Evolutionary conservation across 108 stramenopile species (phyloP), one percentile per base, ranked within the genome.

Genomic region (Nitzschia inconspicua): DNA sequence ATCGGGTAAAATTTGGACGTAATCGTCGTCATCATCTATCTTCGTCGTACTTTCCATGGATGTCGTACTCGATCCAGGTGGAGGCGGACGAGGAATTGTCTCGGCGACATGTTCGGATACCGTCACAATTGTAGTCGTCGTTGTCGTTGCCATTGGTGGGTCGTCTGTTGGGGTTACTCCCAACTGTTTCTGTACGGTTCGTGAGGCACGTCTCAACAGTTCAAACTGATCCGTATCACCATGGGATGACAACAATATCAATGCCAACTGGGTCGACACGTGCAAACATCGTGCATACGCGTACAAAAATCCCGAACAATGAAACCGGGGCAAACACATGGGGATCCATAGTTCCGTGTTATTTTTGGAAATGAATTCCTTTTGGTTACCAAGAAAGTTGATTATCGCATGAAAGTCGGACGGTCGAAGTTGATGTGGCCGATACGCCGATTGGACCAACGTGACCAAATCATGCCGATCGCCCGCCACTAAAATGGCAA

Each of bases 311-410:
- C 84, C 89, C 16, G 80, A 72, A 8, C 82, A 73, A 50, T 85
- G 72, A 36, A 91, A 85, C 10, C 86, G 70, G 9, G 89, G 89
- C n/a, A 91, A 49, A 56, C 89, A 91, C 22, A 91, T 51, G 2
- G 89, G 89, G 51, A 86, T 73, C 89, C 89, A 91, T 20, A 82
- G 62, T 57, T 91, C 89, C 57, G 81, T 84, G n/a, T n/a, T n/a
- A n/a, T n/a, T n/a, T n/a, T n/a, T n/a, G 4, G 73, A 67, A 28
- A 63, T 28, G 3, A 85, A 56, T 28, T 73, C 79, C 35, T 63
- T 68, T 62, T 88, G 86, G 14, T 53, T 65, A 20, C 66, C 59
- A 1, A 86, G 52, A 70, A 88, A 84, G 18, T 85, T 76, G 8
- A 88, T 40, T 24, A 91, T 75, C 11, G 86, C 64, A 35, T 85